A percentile compares a stretch with the other conserved stretches of the same genome.
These are phyloP conservation scores for Rhizopus microsporus DNA, from an alignment of 371 early-diverging fungal genomes.

Conservation along the genomic window DNA sequence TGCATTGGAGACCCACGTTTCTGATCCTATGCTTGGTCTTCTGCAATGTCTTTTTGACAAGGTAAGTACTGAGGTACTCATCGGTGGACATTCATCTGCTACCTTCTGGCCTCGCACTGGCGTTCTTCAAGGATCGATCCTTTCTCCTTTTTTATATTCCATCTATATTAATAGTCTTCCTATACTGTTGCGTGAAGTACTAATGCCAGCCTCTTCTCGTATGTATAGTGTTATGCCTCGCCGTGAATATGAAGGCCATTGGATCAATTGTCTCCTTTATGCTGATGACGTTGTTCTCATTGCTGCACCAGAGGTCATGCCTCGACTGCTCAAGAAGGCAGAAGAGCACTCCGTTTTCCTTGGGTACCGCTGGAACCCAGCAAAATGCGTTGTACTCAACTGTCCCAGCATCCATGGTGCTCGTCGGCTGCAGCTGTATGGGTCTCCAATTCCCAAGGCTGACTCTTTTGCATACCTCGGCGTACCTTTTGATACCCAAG, in stretches of 20 bases:
- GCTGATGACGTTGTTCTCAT: constrained; percentile 32
- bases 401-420: not conserved
- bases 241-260: too few species aligned
- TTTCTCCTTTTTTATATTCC: constrained; percentile 24
- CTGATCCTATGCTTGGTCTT: constrained; percentile 11
- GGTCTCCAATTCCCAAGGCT: not conserved
- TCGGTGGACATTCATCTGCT: not conserved
- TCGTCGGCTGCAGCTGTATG: not conserved
- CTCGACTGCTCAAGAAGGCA: constrained; percentile 9
- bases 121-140: too few species aligned
- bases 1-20: not conserved
- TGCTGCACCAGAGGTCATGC: constrained; percentile 12
- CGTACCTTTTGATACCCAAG: constrained; percentile 3
- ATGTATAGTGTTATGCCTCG: too few species aligned
- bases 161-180: constrained; percentile 29
- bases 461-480: constrained; percentile 15
- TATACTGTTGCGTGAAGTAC: not conserved
- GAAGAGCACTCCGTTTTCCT: constrained; percentile 9
- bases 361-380: constrained; percentile 31
- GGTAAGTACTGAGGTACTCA: constrained; percentile 2
- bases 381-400: constrained; percentile 21
- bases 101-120: constrained; percentile 4
- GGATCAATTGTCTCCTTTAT: constrained; percentile 20
- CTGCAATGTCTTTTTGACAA: constrained; percentile 13
- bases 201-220: not conserved